Evolutionary conservation across 768 basidiomycete species (phyloP), one percentile per base, ranked within the genome.

Genomic region (Candolleomyces eurysporus): DNA sequence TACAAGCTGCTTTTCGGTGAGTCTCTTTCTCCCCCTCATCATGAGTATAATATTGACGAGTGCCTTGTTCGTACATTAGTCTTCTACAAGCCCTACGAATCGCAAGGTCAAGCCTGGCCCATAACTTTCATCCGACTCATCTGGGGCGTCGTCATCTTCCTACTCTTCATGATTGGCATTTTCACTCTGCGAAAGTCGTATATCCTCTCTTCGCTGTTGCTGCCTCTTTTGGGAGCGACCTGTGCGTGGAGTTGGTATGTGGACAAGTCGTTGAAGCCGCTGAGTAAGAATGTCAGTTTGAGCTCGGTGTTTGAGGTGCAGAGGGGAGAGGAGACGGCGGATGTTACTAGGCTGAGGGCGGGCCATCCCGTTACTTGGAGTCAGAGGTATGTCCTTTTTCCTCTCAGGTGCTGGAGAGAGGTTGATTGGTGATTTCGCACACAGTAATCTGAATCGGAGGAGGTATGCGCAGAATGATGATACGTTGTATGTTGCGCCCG

Each of bases 51-150:
- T 4, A 26, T 26, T 26, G 26, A 26, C 26, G 26, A 26, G 26
- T 26, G 26, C 2, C 55, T 54, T 40, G 48, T 36, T 7, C 52
- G n/a, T 26, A 26, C 26, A 2, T 46, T 69, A 97, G 95, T 98
- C 19, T 98, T 96, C 79, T 97, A 97, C 79, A 98, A 98, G 69
- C 96, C 97, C 0, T 98, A 98, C 74, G 96, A 98, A 75, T 94
- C 92, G 2, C 91, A 91, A 67, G 97, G 97, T 2, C 95, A 98
- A 76, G 97, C 96, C 1, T 98, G 97, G 96, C 94, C 94, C 0
- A 87, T 98, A 65, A 96, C 97, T 0, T 98, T 96, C 72, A 83
- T 87, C 30, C 91, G 96, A 7, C 85, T 97, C 45, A 89, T 96
- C 36, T 93, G 92, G 90, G 96, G 92, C 49, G 84, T 98, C 59